Evolutionary conservation across 169 alveolate genomes (phyloP).

Genomic region (Babesia divergens): DNA sequence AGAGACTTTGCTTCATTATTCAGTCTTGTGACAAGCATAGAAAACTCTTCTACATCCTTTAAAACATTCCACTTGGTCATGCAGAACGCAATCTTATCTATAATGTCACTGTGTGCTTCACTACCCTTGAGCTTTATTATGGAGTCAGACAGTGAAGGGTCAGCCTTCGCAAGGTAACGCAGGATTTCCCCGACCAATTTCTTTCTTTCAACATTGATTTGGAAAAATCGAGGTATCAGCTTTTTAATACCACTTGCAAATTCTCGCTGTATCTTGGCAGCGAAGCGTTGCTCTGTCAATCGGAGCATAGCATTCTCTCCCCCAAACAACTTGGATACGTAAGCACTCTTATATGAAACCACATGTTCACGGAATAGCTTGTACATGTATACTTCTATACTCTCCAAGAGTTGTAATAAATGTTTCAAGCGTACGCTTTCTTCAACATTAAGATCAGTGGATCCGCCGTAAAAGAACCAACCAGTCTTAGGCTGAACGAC

Average conservation of each 20-base stretch:
- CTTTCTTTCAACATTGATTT: neutral
- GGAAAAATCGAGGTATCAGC: conserved; percentile 32
- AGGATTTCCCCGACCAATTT: neutral
- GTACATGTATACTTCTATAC: neutral
- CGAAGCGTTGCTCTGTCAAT: conserved; percentile 16
- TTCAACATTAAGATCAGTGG: neutral
- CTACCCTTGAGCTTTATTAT: neutral
- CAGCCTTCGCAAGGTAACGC: conserved; percentile 1
- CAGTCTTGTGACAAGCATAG: conserved; percentile 1
- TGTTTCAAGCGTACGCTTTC: conserved; percentile 2
- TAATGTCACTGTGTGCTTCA: neutral
- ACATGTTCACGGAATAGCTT: neutral
- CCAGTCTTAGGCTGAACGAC: neutral
- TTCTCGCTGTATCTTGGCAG: neutral
- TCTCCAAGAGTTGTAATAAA: neutral
- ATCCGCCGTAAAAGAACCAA: neutral
- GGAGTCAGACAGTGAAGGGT: neutral
- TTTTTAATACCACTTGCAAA: neutral
- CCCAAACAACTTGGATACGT: conserved; percentile 30
- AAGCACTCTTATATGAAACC: conserved; percentile 12
- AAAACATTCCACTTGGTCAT: conserved; percentile 18
- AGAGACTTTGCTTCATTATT: conserved; percentile 26
- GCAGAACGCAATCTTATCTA: neutral
- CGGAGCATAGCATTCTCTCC: neutral
- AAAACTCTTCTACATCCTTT: conserved; percentile 39